Base-by-base conservation (phyloP, 805 yeast genomes). In the Priceomyces melissophilus region DNA sequence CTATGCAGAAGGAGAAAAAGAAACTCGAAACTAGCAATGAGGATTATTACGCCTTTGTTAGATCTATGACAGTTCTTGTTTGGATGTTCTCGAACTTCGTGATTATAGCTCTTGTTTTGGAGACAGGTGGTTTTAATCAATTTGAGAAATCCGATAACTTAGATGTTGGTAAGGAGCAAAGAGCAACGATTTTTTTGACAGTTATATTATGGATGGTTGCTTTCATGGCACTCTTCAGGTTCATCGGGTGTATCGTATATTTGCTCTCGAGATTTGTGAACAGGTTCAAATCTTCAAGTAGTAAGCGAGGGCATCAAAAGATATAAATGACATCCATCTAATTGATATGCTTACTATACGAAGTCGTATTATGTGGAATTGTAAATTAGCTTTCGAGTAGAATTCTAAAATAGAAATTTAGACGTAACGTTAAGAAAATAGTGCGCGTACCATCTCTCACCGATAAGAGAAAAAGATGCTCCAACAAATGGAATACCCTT, bases 141-240 rank as follows among this genome's bases (percentile, higher is more conserved):
- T 62, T 69, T 40, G 47, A 48, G 8, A 10, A 49, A 31, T 61
- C 65, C 1, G 63, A 67, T 3, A 38, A 43, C 28, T 42, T 51
- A 12, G 58, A 58, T 20, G 58, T 65, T 5, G 44, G 56, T 29
- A 61, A 55, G 8, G 48, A 57, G 3, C 65, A 63, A 33, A 60
- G 73, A 38, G 61, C 71, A 10, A 59, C 67, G 27, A 63, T 75
- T 3, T 71, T 65, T 48, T 69, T 71, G 54, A 72, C 78, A 11
- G 78, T 79, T 16, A 63, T 81, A 43, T 69, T 80, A 43, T 79
- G 84, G 83, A 58, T 76, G 31, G 83, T 78, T 32, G 84, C 84
- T 2, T 73, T 78, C 34, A 64, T 81, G 67, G 82, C 85, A 1
- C 57, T 74, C 8, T 71, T 81, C 61, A 57, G 84, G 32, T 69